A percentile compares a stretch with the other conserved stretches of the same genome.
phyloP scores from a whole-genome alignment of 2,329 filamentous ascomycete genomes.

The Fusarium veterinarium region DNA sequence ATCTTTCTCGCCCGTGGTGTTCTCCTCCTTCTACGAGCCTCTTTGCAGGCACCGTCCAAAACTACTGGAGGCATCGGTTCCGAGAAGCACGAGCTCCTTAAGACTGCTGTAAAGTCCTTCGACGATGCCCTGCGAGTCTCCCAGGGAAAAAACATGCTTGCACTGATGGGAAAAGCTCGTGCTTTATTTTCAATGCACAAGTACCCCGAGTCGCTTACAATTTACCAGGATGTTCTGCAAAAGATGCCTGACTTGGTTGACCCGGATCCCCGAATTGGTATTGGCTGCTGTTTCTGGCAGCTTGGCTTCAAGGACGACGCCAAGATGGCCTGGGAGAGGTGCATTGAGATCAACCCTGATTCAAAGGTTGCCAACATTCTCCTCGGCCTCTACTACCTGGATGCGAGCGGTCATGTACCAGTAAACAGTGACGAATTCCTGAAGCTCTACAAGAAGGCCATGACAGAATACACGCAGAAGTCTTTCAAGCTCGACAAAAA shows the following conservation, averaged over 20 bases:
- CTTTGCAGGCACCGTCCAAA: slow-evolving; percentile 81
- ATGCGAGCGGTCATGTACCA: slow-evolving; percentile 83
- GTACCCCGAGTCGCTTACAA: slow-evolving; percentile 82
- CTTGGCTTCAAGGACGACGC: slow-evolving; percentile 94
- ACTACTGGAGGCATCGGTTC: slow-evolving; percentile 73
- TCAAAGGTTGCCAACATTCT: slow-evolving; percentile 93
- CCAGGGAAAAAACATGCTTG: slow-evolving; percentile 89
- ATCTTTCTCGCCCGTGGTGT: slow-evolving; percentile 93
- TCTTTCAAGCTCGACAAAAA: slow-evolving; percentile 95
- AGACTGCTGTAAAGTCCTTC: slow-evolving; percentile 90
- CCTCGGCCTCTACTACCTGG: slow-evolving; percentile 89
- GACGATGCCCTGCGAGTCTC: slow-evolving; percentile 92
- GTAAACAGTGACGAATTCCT: slow-evolving; percentile 88
- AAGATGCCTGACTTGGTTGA: slow-evolving; percentile 90
- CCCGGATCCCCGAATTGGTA: slow-evolving; percentile 94
- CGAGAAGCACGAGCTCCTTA: slow-evolving; percentile 82
- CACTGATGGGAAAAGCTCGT: slow-evolving; percentile 88
- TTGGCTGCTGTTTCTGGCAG: slow-evolving; percentile 98
- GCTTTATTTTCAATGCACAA: slow-evolving; percentile 88
- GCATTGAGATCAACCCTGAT: slow-evolving; percentile 81
- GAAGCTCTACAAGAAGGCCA: slow-evolving; percentile 88
- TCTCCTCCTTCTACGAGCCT: slow-evolving; percentile 86
- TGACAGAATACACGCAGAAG: slow-evolving; percentile 93
- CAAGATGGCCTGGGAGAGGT: slow-evolving; percentile 88
- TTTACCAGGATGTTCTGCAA: slow-evolving; percentile 87